Conservation (phyloP, 805 yeast genomes). For the Ogataea naganishii region DNA sequence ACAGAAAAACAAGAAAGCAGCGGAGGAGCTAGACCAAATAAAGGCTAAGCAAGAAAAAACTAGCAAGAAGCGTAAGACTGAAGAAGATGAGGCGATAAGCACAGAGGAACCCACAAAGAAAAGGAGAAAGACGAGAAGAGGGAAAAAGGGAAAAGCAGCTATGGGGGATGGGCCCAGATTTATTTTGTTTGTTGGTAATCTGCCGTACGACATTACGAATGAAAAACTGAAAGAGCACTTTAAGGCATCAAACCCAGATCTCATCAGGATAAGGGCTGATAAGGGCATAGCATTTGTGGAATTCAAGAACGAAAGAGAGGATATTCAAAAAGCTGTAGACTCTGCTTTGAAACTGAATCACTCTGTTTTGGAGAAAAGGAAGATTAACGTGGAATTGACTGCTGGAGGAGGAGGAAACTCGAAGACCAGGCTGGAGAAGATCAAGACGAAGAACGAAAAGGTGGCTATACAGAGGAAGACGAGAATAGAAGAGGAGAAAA, state of each 20-base stretch:
- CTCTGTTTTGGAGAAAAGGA: slow-evolving; percentile 55
- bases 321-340: slow-evolving; percentile 75
- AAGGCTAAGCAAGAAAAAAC: slow-evolving; percentile 21
- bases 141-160: slow-evolving; percentile 59
- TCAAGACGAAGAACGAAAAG: slow-evolving; percentile 71
- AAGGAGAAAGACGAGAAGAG: slow-evolving; percentile 70
- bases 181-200: slow-evolving; percentile 82
- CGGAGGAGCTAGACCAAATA: slow-evolving; percentile 23
- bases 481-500: slow-evolving; percentile 37
- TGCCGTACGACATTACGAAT: slow-evolving; percentile 64
- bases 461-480: slow-evolving; percentile 61
- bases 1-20: slow-evolving; percentile 25
- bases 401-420: slow-evolving; percentile 99
- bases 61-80: slow-evolving; percentile 12
- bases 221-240: slow-evolving; percentile 65
- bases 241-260: slow-evolving; percentile 62
- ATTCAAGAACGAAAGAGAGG: slow-evolving; percentile 48
- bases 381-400: slow-evolving; percentile 90
- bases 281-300: slow-evolving; percentile 92
- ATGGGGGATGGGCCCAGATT: slow-evolving; percentile 49
- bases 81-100: slow-evolving; percentile 7
- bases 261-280: slow-evolving; percentile 68
- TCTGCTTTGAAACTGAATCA: slow-evolving; percentile 81
- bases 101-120: slow-evolving; percentile 36
- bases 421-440: slow-evolving; percentile 52